Evolutionary conservation across 2,329 filamentous ascomycete species (phyloP).

Genomic region (Gyromitra esculenta): DNA sequence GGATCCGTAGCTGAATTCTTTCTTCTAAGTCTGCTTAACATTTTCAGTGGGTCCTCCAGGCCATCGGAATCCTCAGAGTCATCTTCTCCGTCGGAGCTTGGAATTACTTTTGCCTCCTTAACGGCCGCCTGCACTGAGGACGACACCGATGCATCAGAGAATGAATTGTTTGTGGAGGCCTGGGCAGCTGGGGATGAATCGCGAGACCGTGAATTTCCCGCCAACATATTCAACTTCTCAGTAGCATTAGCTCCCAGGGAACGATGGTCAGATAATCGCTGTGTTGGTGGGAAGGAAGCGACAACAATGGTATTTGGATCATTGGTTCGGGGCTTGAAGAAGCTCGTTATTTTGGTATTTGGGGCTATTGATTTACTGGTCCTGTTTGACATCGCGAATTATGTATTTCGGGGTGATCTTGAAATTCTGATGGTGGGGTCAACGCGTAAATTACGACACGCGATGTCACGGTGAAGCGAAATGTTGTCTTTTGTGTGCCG

Average conservation of each 20-base stretch:
- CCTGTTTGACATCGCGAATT: constrained; percentile 31
- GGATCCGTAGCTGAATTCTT: constrained; percentile 19
- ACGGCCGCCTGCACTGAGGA: constrained; percentile 22
- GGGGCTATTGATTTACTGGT: constrained; percentile 24
- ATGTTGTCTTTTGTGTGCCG: constrained; percentile 22
- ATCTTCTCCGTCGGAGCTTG: constrained; percentile 63
- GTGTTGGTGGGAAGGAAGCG: constrained; percentile 13
- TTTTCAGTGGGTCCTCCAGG: constrained; percentile 60
- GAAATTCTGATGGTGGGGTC: constrained; percentile 39
- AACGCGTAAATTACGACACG: constrained; percentile 49
- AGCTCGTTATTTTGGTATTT: constrained; percentile 35
- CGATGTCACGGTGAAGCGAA: constrained; percentile 38
- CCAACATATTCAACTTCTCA: background rate
- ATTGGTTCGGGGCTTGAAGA: constrained; percentile 35
- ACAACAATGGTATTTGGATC: background rate
- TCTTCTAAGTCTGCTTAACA: constrained; percentile 20
- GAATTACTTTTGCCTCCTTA: constrained; percentile 60
- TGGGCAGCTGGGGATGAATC: background rate
- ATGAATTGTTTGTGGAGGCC: constrained; percentile 24
- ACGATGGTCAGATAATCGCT: background rate
- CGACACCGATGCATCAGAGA: constrained; percentile 25
- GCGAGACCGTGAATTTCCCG: background rate
- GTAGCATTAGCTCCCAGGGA: constrained; percentile 5
- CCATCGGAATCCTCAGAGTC: constrained; percentile 58
- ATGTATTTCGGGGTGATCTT: constrained; percentile 6